Base-by-base conservation (phyloP, 2,329 filamentous ascomycete species). In the Blastomyces percursus region DNA sequence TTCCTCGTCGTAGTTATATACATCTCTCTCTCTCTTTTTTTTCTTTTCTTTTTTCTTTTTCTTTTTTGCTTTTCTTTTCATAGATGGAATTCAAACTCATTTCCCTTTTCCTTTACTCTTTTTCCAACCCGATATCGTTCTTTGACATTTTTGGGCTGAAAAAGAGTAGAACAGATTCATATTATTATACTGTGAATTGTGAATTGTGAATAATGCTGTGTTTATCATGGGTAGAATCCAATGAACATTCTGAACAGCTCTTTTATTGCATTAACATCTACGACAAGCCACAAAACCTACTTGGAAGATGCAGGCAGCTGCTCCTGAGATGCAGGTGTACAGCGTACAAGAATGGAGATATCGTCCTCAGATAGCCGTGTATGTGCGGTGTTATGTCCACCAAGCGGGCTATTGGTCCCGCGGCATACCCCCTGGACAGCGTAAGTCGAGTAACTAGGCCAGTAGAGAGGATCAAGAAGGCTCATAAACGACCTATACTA, bases 111-210 rank as follows among this genome's bases (percentile, higher is more conserved):
- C 38, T 14, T 32, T 8, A 32, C 7, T 32, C 32, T 8, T 81
- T 78, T 67, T 82, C 84, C 70, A n/a, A n/a, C 8, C 19, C 42
- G 2, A 46, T 19, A 1, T 46, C n/a, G 19, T 46, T 46, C 19
- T 46, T 9, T 19, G 19, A 46, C 1, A 46, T 46, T 46, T n/a
- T 46, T 46, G 42, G n/a, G 42, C 19, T 46, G 42, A n/a, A 46
- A 19, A 44, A 44, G 19, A 44, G 19, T 44, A 44, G 16, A 16
- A 44, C 42, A 14, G 42, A 44, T n/a, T 16, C 12, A 19, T 14
- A 44, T 16, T 14, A 44, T 3, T 44, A 44, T 44, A 16, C 42
- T n/a, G n/a, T n/a, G n/a, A n/a, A n/a, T n/a, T 44, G 19, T 44
- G 12, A 44, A 44, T 30, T n/a, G 12, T 44, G 1, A 16, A 44